These are phyloP conservation scores for Pichia cabralensis DNA, from an alignment of 805 yeast species.

Conservation along the genomic window DNA sequence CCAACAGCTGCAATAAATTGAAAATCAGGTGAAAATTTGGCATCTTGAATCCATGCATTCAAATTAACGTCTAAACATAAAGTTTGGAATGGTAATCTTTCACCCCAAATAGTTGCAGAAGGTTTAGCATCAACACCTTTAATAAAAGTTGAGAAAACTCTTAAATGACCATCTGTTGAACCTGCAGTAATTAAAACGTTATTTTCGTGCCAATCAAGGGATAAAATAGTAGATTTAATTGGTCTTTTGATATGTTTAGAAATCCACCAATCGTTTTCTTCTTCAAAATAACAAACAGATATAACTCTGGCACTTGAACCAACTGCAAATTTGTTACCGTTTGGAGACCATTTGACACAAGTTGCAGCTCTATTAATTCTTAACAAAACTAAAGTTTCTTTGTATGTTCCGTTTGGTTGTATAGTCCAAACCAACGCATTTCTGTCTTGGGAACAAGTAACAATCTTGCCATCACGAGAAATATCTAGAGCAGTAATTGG, in stretches of 20 bases:
- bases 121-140: constrained; percentile 86
- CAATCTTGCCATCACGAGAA: constrained; percentile 78
- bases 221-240: constrained; percentile 74
- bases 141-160: constrained; percentile 82
- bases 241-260: constrained; percentile 96
- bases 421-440: constrained; percentile 96
- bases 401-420: constrained; percentile 45
- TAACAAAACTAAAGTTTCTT: constrained; percentile 85
- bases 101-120: constrained; percentile 81
- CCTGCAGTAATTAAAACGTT: constrained; percentile 82
- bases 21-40: constrained; percentile 73
- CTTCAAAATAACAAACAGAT: constrained; percentile 94
- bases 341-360: constrained; percentile 88
- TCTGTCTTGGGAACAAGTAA: constrained; percentile 96
- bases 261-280: constrained; percentile 98
- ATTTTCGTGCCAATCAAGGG: constrained; percentile 90
- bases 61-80: constrained; percentile 68
- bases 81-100: constrained; percentile 88
- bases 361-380: constrained; percentile 96
- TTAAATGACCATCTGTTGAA: constrained; percentile 85
- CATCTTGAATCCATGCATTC: constrained; percentile 90
- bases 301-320: constrained; percentile 92
- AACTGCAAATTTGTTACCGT: constrained; percentile 92
- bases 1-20: constrained; percentile 71
- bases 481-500: constrained; percentile 92